Evolutionary conservation across 768 basidiomycete genomes (phyloP).

Genomic region (Lentinula detonsa): DNA sequence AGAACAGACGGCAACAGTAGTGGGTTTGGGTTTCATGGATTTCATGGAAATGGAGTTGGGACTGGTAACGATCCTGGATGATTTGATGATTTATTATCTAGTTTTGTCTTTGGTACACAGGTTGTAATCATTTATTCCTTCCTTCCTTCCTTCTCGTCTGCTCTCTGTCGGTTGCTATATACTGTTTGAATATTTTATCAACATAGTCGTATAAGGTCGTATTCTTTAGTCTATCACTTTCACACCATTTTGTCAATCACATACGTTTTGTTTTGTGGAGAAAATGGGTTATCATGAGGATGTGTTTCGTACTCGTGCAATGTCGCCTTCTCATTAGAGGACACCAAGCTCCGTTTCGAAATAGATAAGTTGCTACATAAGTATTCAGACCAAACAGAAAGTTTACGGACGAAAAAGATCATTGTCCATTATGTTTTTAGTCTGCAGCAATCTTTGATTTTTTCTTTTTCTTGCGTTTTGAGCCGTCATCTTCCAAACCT

Average conservation of each 20-base stretch:
- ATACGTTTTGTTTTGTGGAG: neutral
- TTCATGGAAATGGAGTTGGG: neutral
- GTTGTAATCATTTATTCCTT: neutral
- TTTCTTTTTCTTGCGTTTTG: constrained; percentile 4
- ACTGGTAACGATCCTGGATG: constrained; percentile 10
- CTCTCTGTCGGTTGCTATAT: constrained; percentile 3
- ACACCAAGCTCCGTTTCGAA: too few species aligned
- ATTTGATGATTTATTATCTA: constrained; percentile 3
- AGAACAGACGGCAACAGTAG: neutral
- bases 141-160: neutral
- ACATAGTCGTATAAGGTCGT: neutral
- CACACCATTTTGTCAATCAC: neutral
- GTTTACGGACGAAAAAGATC: neutral
- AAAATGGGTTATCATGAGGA: neutral
- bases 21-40: neutral
- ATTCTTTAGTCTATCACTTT: neutral
- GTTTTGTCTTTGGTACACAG: neutral
- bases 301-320: too few species aligned
- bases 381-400: neutral
- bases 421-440: neutral
- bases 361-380: neutral
- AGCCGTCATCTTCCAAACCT: neutral
- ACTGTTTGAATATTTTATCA: neutral
- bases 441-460: neutral
- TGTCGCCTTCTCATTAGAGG: too few species aligned